phyloP scores from a whole-genome alignment of 805 yeast species.

The Wickerhamomyces tratensis region DNA sequence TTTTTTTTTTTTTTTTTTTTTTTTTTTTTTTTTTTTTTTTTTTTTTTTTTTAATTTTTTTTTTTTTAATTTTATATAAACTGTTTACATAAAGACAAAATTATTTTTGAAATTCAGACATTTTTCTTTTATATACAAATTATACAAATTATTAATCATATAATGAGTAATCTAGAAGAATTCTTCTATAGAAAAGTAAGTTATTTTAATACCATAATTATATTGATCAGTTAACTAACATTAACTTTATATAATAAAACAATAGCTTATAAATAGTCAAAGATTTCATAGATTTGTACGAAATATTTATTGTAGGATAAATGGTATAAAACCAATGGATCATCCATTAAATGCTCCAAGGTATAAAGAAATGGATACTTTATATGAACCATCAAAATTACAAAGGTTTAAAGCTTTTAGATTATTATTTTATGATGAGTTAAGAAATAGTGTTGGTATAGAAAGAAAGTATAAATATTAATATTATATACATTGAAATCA shows the following conservation, averaged over 20 bases:
- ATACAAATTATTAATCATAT: no score
- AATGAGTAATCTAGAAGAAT: slow-evolving; percentile 31
- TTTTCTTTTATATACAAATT: no score
- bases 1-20: no score
- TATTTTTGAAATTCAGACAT: no score
- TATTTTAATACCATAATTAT: not conserved
- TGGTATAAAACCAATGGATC: slow-evolving; percentile 37
- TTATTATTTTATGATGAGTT: slow-evolving; percentile 53
- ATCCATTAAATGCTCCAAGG: slow-evolving; percentile 2
- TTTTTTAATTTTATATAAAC: no score
- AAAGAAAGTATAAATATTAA: slow-evolving; percentile 13
- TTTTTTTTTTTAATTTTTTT: no score
- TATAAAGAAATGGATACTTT: slow-evolving; percentile 8
- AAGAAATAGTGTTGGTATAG: slow-evolving; percentile 41
- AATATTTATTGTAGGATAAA: slow-evolving; percentile 55
- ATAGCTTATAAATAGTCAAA: slow-evolving; percentile 42
- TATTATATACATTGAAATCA: not conserved
- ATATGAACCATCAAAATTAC: slow-evolving; percentile 37
- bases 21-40: no score
- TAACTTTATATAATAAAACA: no score
- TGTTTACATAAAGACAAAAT: no score
- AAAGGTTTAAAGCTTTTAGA: slow-evolving; percentile 52
- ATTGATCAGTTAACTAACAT: not conserved
- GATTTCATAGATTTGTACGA: slow-evolving; percentile 56
- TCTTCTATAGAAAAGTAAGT: slow-evolving; percentile 26